These are phyloP conservation scores for Oryza meyeriana DNA, from an alignment of 176 grass and related monocot species.

Conservation along the genomic window DNA sequence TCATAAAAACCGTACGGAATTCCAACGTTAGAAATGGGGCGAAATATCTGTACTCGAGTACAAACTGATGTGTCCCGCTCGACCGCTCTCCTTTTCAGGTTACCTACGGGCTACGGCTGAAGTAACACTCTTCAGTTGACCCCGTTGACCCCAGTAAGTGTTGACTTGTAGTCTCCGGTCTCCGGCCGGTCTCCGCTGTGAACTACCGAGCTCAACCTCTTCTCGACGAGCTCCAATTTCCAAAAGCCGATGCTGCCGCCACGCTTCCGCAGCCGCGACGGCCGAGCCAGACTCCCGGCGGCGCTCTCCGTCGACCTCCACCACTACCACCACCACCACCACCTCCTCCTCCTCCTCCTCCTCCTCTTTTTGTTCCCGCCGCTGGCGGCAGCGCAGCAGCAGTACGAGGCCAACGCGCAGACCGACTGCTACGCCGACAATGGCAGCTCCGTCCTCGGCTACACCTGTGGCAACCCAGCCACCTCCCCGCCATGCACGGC, in stretches of 20 bases:
- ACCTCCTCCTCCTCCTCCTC: neutral
- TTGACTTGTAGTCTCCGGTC: neutral
- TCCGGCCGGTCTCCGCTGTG: neutral
- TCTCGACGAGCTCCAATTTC: neutral
- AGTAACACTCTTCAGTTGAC: too few species aligned
- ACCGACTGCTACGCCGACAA: conserved; percentile 34
- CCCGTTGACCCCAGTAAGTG: neutral
- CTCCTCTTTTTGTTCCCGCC: neutral
- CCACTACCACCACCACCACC: too few species aligned
- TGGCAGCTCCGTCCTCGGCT: conserved; percentile 58
- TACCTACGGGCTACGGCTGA: too few species aligned
- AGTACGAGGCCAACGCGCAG: conserved; percentile 46
- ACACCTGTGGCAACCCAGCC: conserved; percentile 34
- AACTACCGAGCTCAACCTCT: neutral
- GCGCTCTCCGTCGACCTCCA: too few species aligned
- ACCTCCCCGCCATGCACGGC: neutral
- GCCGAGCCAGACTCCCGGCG: too few species aligned
- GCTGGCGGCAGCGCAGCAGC: conserved; percentile 38
- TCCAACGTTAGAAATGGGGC: too few species aligned
- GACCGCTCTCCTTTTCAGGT: too few species aligned
- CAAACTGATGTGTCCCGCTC: too few species aligned
- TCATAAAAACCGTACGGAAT: too few species aligned
- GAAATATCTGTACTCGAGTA: too few species aligned
- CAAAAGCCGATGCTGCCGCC: neutral
- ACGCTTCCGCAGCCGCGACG: too few species aligned